These are phyloP conservation scores for Fusarium stilboides DNA, from an alignment of 2,329 filamentous ascomycete species.

Conservation along the genomic window DNA sequence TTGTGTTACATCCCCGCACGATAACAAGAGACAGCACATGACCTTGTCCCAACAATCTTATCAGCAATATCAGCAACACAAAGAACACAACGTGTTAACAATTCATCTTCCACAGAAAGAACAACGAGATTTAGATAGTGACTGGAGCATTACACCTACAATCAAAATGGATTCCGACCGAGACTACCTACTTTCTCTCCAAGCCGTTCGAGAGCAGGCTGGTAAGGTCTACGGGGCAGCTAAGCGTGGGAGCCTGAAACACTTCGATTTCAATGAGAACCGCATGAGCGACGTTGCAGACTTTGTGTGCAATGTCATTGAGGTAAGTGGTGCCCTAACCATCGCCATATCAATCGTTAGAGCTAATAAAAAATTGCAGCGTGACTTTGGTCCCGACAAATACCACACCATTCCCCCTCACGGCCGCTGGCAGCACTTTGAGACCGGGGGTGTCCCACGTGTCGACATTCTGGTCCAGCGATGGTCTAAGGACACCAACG, in stretches of 20 bases:
- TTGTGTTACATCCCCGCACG: too few relatives aligned
- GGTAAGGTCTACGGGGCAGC: slow-evolving; percentile 55
- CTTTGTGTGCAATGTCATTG: slow-evolving; percentile 61
- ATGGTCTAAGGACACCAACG: slow-evolving; percentile 58
- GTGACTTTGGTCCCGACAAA: slow-evolving; percentile 65
- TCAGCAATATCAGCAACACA: too few relatives aligned
- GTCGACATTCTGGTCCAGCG: slow-evolving; percentile 60
- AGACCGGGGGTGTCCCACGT: slow-evolving; percentile 68
- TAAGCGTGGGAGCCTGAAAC: slow-evolving; percentile 56
- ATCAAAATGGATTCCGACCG: slow-evolving; percentile 23
- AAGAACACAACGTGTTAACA: too few relatives aligned
- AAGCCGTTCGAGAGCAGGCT: slow-evolving; percentile 56
- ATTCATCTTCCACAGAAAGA: neutral
- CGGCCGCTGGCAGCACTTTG: slow-evolving; percentile 75
- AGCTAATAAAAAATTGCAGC: slow-evolving; percentile 49
- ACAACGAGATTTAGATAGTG: neutral
- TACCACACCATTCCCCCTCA: slow-evolving; percentile 67
- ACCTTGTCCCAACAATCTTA: too few relatives aligned
- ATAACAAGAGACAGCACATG: too few relatives aligned
- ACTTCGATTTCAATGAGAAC: slow-evolving; percentile 60
- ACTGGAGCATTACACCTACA: too few relatives aligned
- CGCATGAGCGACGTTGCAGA: slow-evolving; percentile 58
- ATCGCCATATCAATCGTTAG: accelerated
- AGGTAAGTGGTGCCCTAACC: slow-evolving; percentile 48
- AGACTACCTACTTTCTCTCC: slow-evolving; percentile 56